Percentiles rank a stretch among this genome's conserved stretches.
phyloP scores from a whole-genome alignment of 2,329 filamentous ascomycete genomes.

The Neoascochyta sp. region DNA sequence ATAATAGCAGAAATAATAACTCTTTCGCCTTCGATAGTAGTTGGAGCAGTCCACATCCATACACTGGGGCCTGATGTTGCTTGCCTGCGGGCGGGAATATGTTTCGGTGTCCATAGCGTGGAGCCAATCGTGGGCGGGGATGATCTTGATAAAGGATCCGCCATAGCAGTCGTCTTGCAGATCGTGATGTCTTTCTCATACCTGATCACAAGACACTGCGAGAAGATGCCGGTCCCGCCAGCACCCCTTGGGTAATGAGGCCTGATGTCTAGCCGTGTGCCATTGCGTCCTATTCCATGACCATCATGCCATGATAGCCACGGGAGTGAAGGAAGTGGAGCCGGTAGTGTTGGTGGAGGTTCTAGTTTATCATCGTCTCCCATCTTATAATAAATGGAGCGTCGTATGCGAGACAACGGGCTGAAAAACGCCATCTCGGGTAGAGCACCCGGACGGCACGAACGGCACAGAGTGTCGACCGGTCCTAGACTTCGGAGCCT shows the following conservation, averaged over 20 bases:
- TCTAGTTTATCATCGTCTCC: conserved; percentile 9
- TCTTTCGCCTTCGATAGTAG: conserved; percentile 11
- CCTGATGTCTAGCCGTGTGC: conserved; percentile 8
- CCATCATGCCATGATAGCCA: conserved; percentile 2
- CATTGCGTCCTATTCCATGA: conserved; percentile 7
- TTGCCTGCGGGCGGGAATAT: conserved; percentile 13
- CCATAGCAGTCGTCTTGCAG: conserved; percentile 8
- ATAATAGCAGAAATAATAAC: conserved; percentile 6
- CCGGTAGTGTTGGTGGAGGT: conserved; percentile 7
- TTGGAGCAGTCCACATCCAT: conserved; percentile 10
- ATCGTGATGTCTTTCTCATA: conserved; percentile 16
- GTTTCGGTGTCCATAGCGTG: conserved; percentile 17
- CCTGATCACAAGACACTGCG: conserved; percentile 12
- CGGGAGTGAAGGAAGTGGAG: conserved; percentile 3
- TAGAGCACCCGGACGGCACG: conserved; percentile 8
- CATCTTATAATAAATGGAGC: conserved; percentile 11
- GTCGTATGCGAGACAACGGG: conserved; percentile 6
- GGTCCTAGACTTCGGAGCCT: conserved; percentile 12
- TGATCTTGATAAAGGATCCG: conserved; percentile 9
- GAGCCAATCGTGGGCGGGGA: conserved; percentile 14
- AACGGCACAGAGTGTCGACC: conserved; percentile 9
- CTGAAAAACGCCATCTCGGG: conserved; percentile 14
- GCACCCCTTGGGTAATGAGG: conserved; percentile 8
- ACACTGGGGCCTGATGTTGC: conserved; percentile 13
- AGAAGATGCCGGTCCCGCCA: conserved; percentile 3